phyloP scores from a whole-genome alignment of 2,329 filamentous ascomycete species.

The Leptodontidium sp. region DNA sequence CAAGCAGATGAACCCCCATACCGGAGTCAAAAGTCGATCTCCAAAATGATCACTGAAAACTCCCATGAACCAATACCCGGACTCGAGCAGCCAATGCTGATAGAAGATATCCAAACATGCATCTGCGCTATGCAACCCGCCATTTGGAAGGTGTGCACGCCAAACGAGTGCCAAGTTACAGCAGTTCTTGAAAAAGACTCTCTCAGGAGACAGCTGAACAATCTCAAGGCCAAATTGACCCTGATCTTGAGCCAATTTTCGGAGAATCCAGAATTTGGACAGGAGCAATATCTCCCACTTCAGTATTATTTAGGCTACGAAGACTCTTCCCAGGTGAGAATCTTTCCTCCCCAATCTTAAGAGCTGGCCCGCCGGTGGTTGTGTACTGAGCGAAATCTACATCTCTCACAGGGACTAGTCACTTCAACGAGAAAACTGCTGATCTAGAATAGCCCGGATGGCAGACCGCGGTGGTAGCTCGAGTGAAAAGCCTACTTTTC shows the following conservation, averaged over 20 bases:
- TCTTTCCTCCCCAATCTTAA: neutral
- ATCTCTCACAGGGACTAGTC: neutral
- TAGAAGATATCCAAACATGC: slow-evolving; percentile 43
- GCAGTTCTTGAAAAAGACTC: slow-evolving; percentile 31
- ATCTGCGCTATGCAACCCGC: slow-evolving; percentile 37
- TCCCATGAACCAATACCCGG: slow-evolving; percentile 11
- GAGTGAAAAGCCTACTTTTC: slow-evolving; percentile 47
- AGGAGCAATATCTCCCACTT: slow-evolving; percentile 28
- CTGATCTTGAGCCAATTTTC: slow-evolving; percentile 29
- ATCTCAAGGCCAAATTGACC: slow-evolving; percentile 32
- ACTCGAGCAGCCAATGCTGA: slow-evolving; percentile 28
- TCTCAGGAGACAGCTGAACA: slow-evolving; percentile 35
- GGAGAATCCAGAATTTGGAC: slow-evolving; percentile 23
- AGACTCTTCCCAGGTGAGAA: slow-evolving; percentile 26
- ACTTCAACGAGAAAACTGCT: neutral
- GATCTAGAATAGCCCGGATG: slow-evolving; percentile 23
- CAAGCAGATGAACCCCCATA: slow-evolving; percentile 46
- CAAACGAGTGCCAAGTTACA: slow-evolving; percentile 22
- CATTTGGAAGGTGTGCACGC: slow-evolving; percentile 32
- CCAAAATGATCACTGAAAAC: slow-evolving; percentile 31
- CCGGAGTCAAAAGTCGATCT: slow-evolving; percentile 39
- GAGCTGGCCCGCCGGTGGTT: neutral
- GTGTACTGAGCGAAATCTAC: neutral
- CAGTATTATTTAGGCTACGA: slow-evolving; percentile 42
- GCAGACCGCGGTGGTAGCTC: slow-evolving; percentile 31